Base-by-base conservation (phyloP, 192 early-diverging fungal genomes). In the Phycomyces blakesleeanus region DNA sequence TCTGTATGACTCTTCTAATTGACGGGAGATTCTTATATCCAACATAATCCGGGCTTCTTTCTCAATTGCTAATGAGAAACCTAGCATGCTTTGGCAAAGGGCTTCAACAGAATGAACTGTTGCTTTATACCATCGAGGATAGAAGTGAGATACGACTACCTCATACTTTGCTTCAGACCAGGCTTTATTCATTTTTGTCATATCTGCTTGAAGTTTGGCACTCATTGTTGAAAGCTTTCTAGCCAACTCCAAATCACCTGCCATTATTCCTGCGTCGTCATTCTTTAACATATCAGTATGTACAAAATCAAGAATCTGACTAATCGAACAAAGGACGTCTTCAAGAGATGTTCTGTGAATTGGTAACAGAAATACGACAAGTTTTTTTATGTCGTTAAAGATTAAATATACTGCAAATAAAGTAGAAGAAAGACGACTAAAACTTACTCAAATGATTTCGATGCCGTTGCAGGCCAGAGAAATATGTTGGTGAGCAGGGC, bases 401-500 rank as follows among this genome's bases (percentile, higher is more conserved):
- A n/a, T n/a, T n/a, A n/a, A n/a, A n/a, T n/a, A n/a, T n/a, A n/a
- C n/a, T n/a, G n/a, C n/a, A n/a, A n/a, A n/a, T n/a, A n/a, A n/a
- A n/a, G n/a, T n/a, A n/a, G n/a, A n/a, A n/a, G n/a, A n/a, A n/a
- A n/a, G n/a, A n/a, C n/a, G n/a, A n/a, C n/a, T n/a, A n/a, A n/a
- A n/a, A 29, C 58, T 57, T 63, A 67, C 64, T 72, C 65, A 12
- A 55, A 67, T 15, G 49, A 29, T 22, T 73, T 73, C 8, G 71
- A 64, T 37, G 71, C 71, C 15, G 71, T 73, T 51, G 67, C 71
- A 5, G 71, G 71, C 71, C 71, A 73, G 12, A 73, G 20, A 2
- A 40, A 0, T 3, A 65, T 25, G 59, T 73, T 73, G 50, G 67
- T 60, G 20, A 59, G 7, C 34, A 73, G 44, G 5, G 63, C 71